Conservation (phyloP, 495 filamentous ascomycete genomes). For the Penicillium chermesinum region DNA sequence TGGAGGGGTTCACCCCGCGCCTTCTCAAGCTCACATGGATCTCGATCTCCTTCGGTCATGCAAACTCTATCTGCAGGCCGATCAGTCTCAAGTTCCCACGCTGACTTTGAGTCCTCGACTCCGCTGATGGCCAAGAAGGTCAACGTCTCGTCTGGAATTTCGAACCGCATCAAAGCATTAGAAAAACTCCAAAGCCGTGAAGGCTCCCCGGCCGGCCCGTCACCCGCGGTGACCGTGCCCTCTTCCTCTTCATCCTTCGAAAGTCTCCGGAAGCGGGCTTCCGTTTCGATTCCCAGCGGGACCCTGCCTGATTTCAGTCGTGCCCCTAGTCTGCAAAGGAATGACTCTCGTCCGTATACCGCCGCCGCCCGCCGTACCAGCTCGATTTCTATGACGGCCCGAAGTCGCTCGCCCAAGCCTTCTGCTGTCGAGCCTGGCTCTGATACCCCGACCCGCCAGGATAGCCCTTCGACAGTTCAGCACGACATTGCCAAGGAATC, state of each 20-base stretch:
- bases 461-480: conserved; percentile 68
- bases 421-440: conserved; percentile 41
- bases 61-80: conserved; percentile 34
- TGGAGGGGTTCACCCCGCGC: conserved; percentile 44
- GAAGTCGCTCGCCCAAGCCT: conserved; percentile 25
- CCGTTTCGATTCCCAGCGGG: conserved; percentile 27
- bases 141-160: conserved; percentile 83
- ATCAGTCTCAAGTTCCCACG: conserved; percentile 36
- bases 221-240: conserved; percentile 16
- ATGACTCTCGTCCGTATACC: conserved; percentile 24
- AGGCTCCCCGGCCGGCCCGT: conserved; percentile 24
- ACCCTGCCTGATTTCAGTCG: conserved; percentile 25
- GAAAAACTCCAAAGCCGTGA: conserved; percentile 64
- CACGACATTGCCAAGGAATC: conserved; percentile 47
- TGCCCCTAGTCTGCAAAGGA: conserved; percentile 29
- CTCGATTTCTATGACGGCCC: conserved; percentile 69
- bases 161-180: conserved; percentile 81
- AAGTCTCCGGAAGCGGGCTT: conserved; percentile 40
- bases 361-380: conserved; percentile 32
- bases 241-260: conserved; percentile 38
- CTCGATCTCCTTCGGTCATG: conserved; percentile 31
- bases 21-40: conserved; percentile 43
- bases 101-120: conserved; percentile 23
- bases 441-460: conserved; percentile 56
- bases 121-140: conserved; percentile 61